Conservation (phyloP, 2,329 filamentous ascomycete genomes). For the Ascochyta viciae-villosae region DNA sequence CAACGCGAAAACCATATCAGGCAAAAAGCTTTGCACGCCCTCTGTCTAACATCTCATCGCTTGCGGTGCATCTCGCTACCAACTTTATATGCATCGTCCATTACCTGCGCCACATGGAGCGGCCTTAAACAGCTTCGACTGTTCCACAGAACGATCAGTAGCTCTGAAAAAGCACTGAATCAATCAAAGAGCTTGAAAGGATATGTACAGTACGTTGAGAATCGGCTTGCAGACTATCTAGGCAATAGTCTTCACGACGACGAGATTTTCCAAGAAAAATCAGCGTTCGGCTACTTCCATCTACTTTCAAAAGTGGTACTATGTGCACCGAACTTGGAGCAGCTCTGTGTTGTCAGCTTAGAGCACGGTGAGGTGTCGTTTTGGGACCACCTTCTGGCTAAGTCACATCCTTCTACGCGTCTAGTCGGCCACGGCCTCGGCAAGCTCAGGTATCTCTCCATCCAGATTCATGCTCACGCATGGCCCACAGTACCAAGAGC, state of each 20-base stretch:
- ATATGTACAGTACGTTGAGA: conserved; percentile 36
- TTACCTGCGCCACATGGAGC: conserved; percentile 22
- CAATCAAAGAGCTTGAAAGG: conserved; percentile 8
- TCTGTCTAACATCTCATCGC: conserved; percentile 28
- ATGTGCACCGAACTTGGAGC: conserved; percentile 27
- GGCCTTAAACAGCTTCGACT: conserved; percentile 23
- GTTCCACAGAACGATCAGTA: conserved; percentile 27
- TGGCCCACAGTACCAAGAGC: neutral
- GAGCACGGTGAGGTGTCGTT: conserved; percentile 28
- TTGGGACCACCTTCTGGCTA: conserved; percentile 25
- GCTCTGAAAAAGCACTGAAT: neutral
- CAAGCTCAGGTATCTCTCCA: conserved; percentile 24
- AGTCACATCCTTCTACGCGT: neutral
- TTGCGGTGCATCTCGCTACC: conserved; percentile 30
- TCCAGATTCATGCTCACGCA: conserved; percentile 23
- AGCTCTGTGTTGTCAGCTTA: conserved; percentile 32
- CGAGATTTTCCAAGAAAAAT: neutral
- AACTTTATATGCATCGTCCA: conserved; percentile 33
- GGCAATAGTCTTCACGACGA: conserved; percentile 29
- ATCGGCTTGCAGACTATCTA: conserved; percentile 29
- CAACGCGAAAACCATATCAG: conserved; percentile 33
- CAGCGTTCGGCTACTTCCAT: conserved; percentile 25
- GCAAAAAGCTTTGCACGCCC: conserved; percentile 23
- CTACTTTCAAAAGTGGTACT: conserved; percentile 29
- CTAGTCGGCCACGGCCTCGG: conserved; percentile 8